phyloP scores from a whole-genome alignment of 2,329 filamentous ascomycete species.

The Monosporascus sp. region DNA sequence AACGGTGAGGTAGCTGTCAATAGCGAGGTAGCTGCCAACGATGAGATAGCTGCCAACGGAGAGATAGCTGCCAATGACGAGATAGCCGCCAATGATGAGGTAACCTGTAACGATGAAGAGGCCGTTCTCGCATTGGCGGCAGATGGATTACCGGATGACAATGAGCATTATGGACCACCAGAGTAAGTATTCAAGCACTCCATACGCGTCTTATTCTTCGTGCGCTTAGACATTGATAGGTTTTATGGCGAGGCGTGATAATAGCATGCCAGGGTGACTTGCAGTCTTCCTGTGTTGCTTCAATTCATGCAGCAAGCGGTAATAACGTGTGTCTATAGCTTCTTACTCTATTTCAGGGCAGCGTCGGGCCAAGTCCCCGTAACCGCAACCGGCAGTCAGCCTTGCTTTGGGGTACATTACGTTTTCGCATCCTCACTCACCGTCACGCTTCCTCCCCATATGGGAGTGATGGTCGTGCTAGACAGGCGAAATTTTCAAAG shows the following conservation, averaged over 20 bases:
- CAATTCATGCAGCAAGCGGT: no score
- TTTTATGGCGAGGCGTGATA: conserved; percentile 24
- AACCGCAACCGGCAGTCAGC: no score
- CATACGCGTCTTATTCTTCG: neutral
- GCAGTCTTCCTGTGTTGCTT: no score
- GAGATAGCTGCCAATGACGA: conserved; percentile 11
- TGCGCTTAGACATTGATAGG: conserved; percentile 11
- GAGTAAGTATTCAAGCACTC: conserved; percentile 16
- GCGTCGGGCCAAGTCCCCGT: no score
- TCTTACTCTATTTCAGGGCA: no score
- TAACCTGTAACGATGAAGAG: neutral
- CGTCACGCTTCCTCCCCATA: no score
- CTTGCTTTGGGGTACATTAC: no score
- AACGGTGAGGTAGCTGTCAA: conserved; percentile 22
- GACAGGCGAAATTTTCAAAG: neutral
- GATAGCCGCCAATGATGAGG: neutral
- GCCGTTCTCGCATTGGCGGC: conserved; percentile 23
- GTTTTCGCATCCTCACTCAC: no score
- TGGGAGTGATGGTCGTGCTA: no score
- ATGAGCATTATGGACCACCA: conserved; percentile 19
- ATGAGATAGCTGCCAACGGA: conserved; percentile 10
- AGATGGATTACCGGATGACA: conserved; percentile 17
- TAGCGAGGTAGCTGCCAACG: conserved; percentile 16
- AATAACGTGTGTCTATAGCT: no score
- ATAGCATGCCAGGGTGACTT: neutral